phyloP scores from a whole-genome alignment of 2,329 filamentous ascomycete species.

The Phialocephala subalpina region DNA sequence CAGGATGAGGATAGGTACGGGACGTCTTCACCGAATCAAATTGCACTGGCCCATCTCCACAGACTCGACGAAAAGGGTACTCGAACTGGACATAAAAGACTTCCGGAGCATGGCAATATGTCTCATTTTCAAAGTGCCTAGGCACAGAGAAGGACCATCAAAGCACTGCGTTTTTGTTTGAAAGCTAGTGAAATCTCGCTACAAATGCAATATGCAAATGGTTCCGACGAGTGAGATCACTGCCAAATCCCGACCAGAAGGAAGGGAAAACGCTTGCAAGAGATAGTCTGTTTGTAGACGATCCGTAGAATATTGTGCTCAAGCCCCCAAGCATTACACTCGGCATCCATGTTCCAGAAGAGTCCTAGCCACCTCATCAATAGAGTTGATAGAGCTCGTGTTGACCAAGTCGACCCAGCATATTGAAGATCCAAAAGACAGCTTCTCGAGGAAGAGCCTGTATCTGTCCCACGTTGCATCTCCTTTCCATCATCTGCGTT shows the following conservation, averaged over 20 bases:
- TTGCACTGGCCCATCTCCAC: constrained; percentile 40
- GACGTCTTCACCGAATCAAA: constrained; percentile 49
- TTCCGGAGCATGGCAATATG: constrained; percentile 43
- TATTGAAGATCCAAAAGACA: constrained; percentile 58
- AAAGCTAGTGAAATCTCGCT: constrained; percentile 61
- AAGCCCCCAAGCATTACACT: constrained; percentile 17
- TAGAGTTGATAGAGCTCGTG: constrained; percentile 40
- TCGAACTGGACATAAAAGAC: constrained; percentile 27
- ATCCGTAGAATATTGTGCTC: constrained; percentile 42
- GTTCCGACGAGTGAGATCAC: constrained; percentile 64
- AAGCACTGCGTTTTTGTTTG: constrained; percentile 47
- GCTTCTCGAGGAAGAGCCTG: constrained; percentile 52
- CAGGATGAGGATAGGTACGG: constrained; percentile 54
- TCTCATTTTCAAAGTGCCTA: constrained; percentile 34
- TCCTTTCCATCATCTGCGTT: constrained; percentile 42
- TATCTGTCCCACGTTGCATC: constrained; percentile 51
- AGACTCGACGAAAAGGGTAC: constrained; percentile 26
- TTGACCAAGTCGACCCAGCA: constrained; percentile 37
- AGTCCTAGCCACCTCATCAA: constrained; percentile 31
- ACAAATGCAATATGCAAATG: constrained; percentile 50
- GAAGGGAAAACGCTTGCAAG: constrained; percentile 38
- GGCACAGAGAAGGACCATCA: constrained; percentile 36
- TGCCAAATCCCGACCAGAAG: constrained; percentile 34
- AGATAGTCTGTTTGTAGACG: constrained; percentile 45
- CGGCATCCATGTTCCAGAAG: constrained; percentile 23